Evolutionary conservation across 305 asterid species (phyloP), one percentile per base, ranked within the genome.

Genomic region (Striga hermonthica): DNA sequence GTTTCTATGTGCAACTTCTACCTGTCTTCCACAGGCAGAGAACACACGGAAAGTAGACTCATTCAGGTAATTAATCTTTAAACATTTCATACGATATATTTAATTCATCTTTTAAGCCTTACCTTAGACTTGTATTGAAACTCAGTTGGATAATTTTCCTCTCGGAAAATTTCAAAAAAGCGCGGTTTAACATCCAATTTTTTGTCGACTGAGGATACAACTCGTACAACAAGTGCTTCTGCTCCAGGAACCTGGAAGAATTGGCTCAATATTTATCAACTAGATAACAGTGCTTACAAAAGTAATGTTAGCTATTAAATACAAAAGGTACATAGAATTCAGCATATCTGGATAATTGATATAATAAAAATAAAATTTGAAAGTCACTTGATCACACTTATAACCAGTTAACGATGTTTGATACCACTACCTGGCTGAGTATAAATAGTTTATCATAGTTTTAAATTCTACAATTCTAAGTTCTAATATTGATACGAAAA

Each of bases 161-260:
- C 98, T 67, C 80, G 94, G 67, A 88, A 93, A 58, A 93, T 93
- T 47, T 90, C 98, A 75, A 86, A 95, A 78, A 93, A 86, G 59
- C 96, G 88, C 41, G 93, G 82, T 57, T 90, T 93, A 3, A 93
- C 97, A 72, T 93, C 96, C 87, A 93, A 80, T 79, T 88, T 93
- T 76, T 88, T 93, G 89, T 93, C 98, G 78, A 93, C 97, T 48
- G 97, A 90, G 58, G 96, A 93, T 45, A 93, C 98, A 67, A 93
- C 93, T 79, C 98, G 78, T 16, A 93, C 88, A 60, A 93, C 97
- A 78, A 93, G 98, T 68, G 88, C 89, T 52, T 90, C 97, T 48
- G 90, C 98, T 77, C 94, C 98, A 40, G 95, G 95, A 74, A 93
- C 89, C 98, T 93, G 86, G 35, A 36, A 78, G 75, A 34, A 61